These are phyloP conservation scores for Kazachstania sp. DNA, from an alignment of 1,139 yeast species.

Conservation along the genomic window DNA sequence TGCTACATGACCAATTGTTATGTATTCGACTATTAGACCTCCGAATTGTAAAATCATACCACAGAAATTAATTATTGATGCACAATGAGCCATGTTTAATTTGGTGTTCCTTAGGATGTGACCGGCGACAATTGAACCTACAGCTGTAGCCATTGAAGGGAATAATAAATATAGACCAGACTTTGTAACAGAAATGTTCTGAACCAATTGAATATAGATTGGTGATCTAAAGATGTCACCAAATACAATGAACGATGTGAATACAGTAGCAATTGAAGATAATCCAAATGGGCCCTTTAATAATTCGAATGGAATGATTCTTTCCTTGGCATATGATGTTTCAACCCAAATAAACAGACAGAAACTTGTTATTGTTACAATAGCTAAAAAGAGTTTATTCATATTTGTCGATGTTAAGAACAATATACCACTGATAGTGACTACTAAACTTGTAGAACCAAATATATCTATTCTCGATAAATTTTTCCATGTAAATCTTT, in stretches of 20 bases:
- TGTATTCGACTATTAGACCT: constrained; percentile 17
- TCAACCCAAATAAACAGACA: constrained; percentile 24
- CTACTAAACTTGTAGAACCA: constrained; percentile 60
- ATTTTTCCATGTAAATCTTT: constrained; percentile 36
- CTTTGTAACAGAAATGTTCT: constrained; percentile 41
- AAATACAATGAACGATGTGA: constrained; percentile 27
- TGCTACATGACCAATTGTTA: constrained; percentile 14
- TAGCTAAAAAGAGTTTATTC: constrained; percentile 13
- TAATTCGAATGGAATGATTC: constrained; percentile 27
- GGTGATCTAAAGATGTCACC: constrained; percentile 45
- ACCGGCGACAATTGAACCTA: constrained; percentile 58
- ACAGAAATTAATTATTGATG: constrained; percentile 19
- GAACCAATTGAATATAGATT: constrained; percentile 43
- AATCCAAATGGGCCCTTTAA: constrained; percentile 27
- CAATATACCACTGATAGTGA: constrained; percentile 44
- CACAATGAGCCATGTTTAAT: constrained; percentile 23
- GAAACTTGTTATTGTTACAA: constrained; percentile 15
- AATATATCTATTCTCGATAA: constrained; percentile 60
- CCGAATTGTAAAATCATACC: constrained; percentile 20
- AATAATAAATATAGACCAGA: constrained; percentile 46
- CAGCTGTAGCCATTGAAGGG: constrained; percentile 41
- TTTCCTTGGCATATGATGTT: constrained; percentile 24
- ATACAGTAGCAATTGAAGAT: constrained; percentile 23
- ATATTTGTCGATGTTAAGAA: constrained; percentile 31
- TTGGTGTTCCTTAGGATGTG: constrained; percentile 30